Conservation (phyloP, 306 rosid genomes). For the Malus domestica region DNA sequence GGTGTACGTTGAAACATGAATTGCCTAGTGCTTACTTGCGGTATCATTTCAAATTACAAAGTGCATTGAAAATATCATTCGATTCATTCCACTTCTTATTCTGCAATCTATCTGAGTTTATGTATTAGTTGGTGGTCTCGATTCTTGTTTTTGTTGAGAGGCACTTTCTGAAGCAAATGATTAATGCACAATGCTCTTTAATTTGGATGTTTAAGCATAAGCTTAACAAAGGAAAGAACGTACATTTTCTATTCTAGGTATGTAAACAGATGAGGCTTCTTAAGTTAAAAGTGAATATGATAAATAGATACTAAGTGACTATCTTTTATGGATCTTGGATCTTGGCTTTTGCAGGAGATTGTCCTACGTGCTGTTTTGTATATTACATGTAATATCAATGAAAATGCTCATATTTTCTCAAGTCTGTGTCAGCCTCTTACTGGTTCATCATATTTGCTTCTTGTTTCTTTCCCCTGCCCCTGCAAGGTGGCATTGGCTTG, state of each 20-base stretch:
- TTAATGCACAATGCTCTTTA: background rate
- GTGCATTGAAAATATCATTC: background rate
- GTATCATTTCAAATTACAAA: background rate
- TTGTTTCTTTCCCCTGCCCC: conserved; percentile 10
- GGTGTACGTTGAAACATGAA: background rate
- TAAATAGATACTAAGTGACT: background rate
- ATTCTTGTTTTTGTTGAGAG: background rate
- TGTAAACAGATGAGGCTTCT: background rate
- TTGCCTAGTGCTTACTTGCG: background rate
- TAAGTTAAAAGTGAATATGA: background rate
- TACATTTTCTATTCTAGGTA: background rate
- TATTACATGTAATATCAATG: background rate
- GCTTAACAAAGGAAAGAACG: background rate
- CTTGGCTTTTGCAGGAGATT: background rate
- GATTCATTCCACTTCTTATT: background rate
- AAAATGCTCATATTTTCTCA: conserved; percentile 18
- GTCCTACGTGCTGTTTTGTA: background rate
- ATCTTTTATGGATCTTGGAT: background rate
- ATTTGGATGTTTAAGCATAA: background rate
- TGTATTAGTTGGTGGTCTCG: background rate
- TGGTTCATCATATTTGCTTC: conserved; percentile 31
- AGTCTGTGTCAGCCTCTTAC: conserved; percentile 50
- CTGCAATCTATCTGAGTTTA: background rate
- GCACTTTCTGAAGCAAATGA: background rate
- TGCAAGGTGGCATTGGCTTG: conserved; percentile 80